Percentiles rank a stretch among this genome's conserved stretches.
phyloP scores from a whole-genome alignment of 2,329 filamentous ascomycete species.

The Didymella pinodella region DNA sequence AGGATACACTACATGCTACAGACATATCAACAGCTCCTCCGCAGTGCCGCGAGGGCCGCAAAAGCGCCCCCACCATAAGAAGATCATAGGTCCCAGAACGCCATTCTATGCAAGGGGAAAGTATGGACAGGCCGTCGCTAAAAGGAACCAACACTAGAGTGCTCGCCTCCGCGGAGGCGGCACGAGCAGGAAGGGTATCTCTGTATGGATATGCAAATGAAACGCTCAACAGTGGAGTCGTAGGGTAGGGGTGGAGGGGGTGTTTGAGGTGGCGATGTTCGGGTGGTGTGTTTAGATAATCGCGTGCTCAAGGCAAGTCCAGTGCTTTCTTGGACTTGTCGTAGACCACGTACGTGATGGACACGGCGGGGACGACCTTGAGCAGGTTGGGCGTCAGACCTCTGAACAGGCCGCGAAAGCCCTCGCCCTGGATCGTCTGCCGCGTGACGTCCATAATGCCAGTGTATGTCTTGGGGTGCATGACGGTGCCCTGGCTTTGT shows the following conservation, averaged over 20 bases:
- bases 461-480: slow-evolving; percentile 88
- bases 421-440: slow-evolving; percentile 84
- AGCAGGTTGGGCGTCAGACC: slow-evolving; percentile 93
- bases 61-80: slow-evolving; percentile 9
- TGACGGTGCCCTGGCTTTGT: slow-evolving; percentile 92
- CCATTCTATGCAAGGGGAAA: slow-evolving; percentile 32
- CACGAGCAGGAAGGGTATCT: slow-evolving; percentile 40
- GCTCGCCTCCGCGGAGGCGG: slow-evolving; percentile 11
- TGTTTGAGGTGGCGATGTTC: background rate
- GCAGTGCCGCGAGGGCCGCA: slow-evolving; percentile 3
- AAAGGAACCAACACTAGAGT: slow-evolving; percentile 14
- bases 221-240: slow-evolving; percentile 24
- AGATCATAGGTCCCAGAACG: slow-evolving; percentile 25
- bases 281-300: background rate
- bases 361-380: slow-evolving; percentile 94
- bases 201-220: slow-evolving; percentile 39
- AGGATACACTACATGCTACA: slow-evolving; percentile 21
- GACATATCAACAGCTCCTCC: slow-evolving; percentile 9
- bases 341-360: slow-evolving; percentile 67
- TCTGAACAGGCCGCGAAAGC: slow-evolving; percentile 87
- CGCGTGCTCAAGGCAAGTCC: slow-evolving; percentile 40
- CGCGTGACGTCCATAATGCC: slow-evolving; percentile 88
- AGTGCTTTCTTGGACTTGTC: slow-evolving; percentile 52
- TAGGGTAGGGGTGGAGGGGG: background rate
- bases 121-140: slow-evolving; percentile 15